Evolutionary conservation across 1,284 basidiomycete species (phyloP).

Genomic region (Sporisorium iseilematis-ciliati): DNA sequence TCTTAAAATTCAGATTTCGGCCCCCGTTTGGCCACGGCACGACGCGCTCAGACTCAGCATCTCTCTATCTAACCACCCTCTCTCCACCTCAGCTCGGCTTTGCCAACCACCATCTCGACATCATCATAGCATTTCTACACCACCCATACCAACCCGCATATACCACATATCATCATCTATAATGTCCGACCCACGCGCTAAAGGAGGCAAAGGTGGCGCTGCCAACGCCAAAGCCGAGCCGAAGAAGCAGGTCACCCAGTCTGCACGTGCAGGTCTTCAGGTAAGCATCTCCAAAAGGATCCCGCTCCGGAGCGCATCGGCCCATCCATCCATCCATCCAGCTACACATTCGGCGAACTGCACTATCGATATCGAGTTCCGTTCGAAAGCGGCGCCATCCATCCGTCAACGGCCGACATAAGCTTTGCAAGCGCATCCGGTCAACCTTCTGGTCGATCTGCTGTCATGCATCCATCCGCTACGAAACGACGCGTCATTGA

Average conservation of each 20-base stretch:
- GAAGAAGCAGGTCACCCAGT: constrained; percentile 59
- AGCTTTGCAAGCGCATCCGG: background rate
- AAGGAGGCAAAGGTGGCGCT: constrained; percentile 56
- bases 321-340: constrained; percentile 6
- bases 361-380: background rate
- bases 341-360: background rate
- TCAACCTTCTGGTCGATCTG: too few species aligned
- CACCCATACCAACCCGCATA: background rate
- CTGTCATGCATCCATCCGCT: background rate
- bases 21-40: constrained; percentile 12
- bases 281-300: constrained; percentile 44
- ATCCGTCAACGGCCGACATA: constrained; percentile 1
- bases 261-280: constrained; percentile 62
- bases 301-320: background rate
- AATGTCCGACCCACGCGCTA: constrained; percentile 58
- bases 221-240: constrained; percentile 52
- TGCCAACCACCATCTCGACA: constrained; percentile 37
- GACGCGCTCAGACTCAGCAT: constrained; percentile 27
- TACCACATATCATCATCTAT: constrained; percentile 3
- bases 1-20: background rate
- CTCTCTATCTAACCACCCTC: constrained; percentile 4
- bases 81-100: constrained; percentile 18
- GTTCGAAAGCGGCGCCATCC: background rate
- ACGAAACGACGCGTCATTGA: constrained; percentile 6
- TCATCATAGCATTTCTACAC: background rate